Percentiles rank a stretch among this genome's conserved stretches.
phyloP scores from a whole-genome alignment of 441 rosid species.

The Mallotus japonicus region DNA sequence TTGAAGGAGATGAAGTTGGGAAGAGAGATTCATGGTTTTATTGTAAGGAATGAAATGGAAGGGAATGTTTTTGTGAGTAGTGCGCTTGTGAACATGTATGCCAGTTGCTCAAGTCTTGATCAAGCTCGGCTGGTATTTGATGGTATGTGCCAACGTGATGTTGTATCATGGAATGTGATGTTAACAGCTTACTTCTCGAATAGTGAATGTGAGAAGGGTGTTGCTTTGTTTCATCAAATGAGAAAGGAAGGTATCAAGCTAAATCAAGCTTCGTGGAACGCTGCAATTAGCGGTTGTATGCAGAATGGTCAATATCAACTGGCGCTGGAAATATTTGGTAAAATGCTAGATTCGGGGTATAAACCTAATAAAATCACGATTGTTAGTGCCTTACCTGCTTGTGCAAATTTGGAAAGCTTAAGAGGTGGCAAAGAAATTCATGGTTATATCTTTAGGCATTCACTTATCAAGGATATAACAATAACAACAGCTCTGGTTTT shows the following conservation, averaged over 20 bases:
- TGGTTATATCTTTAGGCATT: constrained; percentile 15
- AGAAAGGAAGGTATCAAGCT: constrained; percentile 20
- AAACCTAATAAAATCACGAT: constrained; percentile 22
- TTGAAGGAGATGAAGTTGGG: constrained; percentile 29
- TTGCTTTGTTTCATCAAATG: constrained; percentile 29
- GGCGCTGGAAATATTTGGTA: constrained; percentile 12
- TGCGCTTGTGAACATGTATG: constrained; percentile 35
- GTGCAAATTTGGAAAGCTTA: constrained; percentile 18
- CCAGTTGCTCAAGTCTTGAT: constrained; percentile 24
- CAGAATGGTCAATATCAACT: constrained; percentile 12
- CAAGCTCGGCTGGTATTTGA: constrained; percentile 29
- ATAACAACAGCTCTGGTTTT: constrained; percentile 32
- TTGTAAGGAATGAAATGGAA: constrained; percentile 28
- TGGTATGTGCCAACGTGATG: constrained; percentile 24
- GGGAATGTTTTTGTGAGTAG: constrained; percentile 27
- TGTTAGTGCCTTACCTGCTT: constrained; percentile 19
- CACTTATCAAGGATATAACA: constrained; percentile 5
- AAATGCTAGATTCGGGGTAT: constrained; percentile 20
- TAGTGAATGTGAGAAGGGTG: constrained; percentile 28
- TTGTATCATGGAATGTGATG: constrained; percentile 33
- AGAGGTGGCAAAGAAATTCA: constrained; percentile 22
- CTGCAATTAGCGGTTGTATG: constrained; percentile 19
- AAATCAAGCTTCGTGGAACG: constrained; percentile 24
- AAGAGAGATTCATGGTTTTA: constrained; percentile 32
- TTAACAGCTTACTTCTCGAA: constrained; percentile 28